Evolutionary conservation across 306 rosid species (phyloP).

Genomic region (Ceratonia siliqua): DNA sequence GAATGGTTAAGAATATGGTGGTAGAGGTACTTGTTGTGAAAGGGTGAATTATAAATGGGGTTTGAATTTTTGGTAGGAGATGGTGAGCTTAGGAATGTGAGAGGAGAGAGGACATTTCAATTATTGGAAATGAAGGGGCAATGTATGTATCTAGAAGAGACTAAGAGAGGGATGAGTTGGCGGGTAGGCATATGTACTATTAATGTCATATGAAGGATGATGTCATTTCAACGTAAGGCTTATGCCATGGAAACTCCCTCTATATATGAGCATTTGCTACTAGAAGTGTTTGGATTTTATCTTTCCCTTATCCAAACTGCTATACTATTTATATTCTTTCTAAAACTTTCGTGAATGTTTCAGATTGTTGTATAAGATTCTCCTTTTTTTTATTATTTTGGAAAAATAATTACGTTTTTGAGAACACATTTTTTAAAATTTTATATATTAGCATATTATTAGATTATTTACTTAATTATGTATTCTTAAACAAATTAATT

Average conservation of each 20-base stretch:
- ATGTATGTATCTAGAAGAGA: slow-evolving; percentile 22
- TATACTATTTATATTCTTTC: background rate
- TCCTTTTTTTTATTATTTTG: too few relatives aligned
- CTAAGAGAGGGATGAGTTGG: background rate
- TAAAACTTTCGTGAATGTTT: background rate
- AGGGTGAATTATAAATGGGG: background rate
- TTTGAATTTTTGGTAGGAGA: background rate
- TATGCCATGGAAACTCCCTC: slow-evolving; percentile 30
- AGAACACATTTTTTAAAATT: too few relatives aligned
- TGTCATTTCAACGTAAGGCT: slow-evolving; percentile 52
- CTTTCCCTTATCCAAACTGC: background rate
- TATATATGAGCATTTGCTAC: background rate
- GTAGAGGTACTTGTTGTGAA: background rate
- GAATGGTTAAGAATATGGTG: background rate
- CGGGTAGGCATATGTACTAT: too few relatives aligned
- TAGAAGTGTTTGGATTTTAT: background rate
- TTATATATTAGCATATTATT: too few relatives aligned
- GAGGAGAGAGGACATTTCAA: background rate
- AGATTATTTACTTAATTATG: too few relatives aligned
- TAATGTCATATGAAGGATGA: slow-evolving; percentile 17
- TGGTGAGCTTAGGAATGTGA: too few relatives aligned
- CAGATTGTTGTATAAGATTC: background rate
- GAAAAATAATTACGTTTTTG: too few relatives aligned
- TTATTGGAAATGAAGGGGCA: background rate
- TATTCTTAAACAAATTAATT: too few relatives aligned